Percentiles rank a stretch among this genome's conserved stretches.
Evolutionary conservation across 2,329 filamentous ascomycete genomes (phyloP).

Genomic region (Tolypocladium album): DNA sequence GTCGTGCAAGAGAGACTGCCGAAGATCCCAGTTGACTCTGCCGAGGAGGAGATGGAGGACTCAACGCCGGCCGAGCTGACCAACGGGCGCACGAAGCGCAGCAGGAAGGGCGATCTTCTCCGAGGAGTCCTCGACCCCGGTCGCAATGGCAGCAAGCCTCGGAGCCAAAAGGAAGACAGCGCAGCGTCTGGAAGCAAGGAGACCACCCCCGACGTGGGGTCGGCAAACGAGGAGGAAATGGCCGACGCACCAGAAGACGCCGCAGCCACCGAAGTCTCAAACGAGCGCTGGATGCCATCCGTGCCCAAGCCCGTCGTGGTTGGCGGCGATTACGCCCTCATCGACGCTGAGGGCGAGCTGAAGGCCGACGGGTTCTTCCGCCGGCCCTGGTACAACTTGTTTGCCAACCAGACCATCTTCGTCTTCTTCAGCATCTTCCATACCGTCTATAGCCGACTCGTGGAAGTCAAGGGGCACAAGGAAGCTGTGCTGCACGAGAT

Average conservation of each 20-base stretch:
- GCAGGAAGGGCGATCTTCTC: conserved; percentile 67
- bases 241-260: conserved; percentile 48
- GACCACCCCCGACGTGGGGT: conserved; percentile 76
- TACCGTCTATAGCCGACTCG: conserved; percentile 75
- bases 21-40: conserved; percentile 58
- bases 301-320: conserved; percentile 46
- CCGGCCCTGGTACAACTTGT: conserved; percentile 78
- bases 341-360: conserved; percentile 49
- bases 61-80: conserved; percentile 59
- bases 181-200: conserved; percentile 73
- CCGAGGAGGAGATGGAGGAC: conserved; percentile 71
- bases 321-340: conserved; percentile 39
- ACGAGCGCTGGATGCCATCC: conserved; percentile 55
- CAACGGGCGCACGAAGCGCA: conserved; percentile 57
- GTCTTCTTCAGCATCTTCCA: conserved; percentile 94
- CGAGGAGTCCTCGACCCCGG: conserved; percentile 75
- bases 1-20: conserved; percentile 55
- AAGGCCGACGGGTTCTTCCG: conserved; percentile 73
- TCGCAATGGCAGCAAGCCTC: conserved; percentile 58
- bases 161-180: conserved; percentile 70
- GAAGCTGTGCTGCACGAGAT: conserved; percentile 64
- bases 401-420: conserved; percentile 82
- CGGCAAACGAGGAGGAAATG: conserved; percentile 67
- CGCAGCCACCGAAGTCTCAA: conserved; percentile 49
- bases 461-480: conserved; percentile 73